phyloP scores from a whole-genome alignment of 2,329 filamentous ascomycete species.

The Diaporthe velutina region DNA sequence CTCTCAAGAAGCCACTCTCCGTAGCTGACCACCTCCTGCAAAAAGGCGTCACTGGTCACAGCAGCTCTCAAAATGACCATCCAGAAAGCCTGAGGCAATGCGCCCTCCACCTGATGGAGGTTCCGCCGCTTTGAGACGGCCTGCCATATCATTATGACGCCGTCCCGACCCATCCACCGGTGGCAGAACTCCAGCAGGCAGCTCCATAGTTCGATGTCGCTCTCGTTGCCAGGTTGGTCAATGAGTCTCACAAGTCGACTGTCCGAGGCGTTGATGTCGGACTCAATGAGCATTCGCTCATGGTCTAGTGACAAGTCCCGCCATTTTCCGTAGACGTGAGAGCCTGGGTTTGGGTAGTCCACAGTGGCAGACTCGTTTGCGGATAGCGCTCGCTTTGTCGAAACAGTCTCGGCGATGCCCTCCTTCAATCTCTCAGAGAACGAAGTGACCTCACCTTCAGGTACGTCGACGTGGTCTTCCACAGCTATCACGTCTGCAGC shows the following conservation, averaged over 20 bases:
- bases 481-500: slow-evolving; percentile 35
- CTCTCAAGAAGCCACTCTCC: slow-evolving; percentile 57
- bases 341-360: slow-evolving; percentile 35
- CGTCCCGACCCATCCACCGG: slow-evolving; percentile 43
- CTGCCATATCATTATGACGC: slow-evolving; percentile 46
- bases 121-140: slow-evolving; percentile 43
- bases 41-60: slow-evolving; percentile 48
- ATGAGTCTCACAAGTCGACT: slow-evolving; percentile 41
- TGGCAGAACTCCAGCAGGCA: slow-evolving; percentile 49
- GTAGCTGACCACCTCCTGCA: slow-evolving; percentile 54
- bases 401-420: slow-evolving; percentile 33
- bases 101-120: slow-evolving; percentile 44
- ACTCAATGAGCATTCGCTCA: slow-evolving; percentile 44
- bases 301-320: slow-evolving; percentile 44
- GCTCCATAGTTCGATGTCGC: slow-evolving; percentile 49
- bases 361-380: background rate
- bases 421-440: slow-evolving; percentile 34
- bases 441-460: slow-evolving; percentile 26
- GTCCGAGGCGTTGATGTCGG: slow-evolving; percentile 39
- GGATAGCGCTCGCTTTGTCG: background rate
- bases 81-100: slow-evolving; percentile 48
- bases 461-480: slow-evolving; percentile 11
- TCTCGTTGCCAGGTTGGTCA: slow-evolving; percentile 45
- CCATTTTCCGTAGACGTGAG: slow-evolving; percentile 45
- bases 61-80: slow-evolving; percentile 49